Evolutionary conservation across 148 eudicot genomes (phyloP).

Genomic region (Dianthus caryophyllus): DNA sequence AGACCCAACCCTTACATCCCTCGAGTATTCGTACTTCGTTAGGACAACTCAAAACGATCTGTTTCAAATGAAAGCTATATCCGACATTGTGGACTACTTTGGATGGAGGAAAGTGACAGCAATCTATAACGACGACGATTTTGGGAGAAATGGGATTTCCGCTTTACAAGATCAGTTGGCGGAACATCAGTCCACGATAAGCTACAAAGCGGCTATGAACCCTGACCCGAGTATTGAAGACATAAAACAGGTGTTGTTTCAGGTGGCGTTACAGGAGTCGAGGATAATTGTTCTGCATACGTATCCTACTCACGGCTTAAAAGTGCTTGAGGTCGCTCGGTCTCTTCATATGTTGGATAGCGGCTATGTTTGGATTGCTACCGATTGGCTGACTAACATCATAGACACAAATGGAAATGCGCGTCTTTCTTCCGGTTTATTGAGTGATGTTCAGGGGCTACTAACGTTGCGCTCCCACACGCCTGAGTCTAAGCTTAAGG

Average conservation of each 20-base stretch:
- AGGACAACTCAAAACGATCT: constrained; percentile 46
- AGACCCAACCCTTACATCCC: constrained; percentile 57
- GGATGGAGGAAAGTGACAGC: constrained; percentile 61
- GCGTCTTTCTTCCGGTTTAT: constrained; percentile 30
- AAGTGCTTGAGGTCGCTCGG: constrained; percentile 44
- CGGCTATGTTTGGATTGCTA: constrained; percentile 73
- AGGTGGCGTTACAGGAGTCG: constrained; percentile 44
- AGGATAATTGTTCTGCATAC: constrained; percentile 57
- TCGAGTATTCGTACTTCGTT: constrained; percentile 46
- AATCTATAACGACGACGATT: constrained; percentile 57
- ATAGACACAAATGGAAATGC: constrained; percentile 42
- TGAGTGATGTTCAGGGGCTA: constrained; percentile 45
- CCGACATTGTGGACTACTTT: constrained; percentile 45
- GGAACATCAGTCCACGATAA: constrained; percentile 36
- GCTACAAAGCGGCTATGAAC: constrained; percentile 42
- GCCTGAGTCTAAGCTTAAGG: constrained; percentile 43
- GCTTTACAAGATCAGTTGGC: constrained; percentile 44
- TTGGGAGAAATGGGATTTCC: constrained; percentile 59
- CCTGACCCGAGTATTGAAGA: constrained; percentile 37
- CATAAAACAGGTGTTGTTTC: constrained; percentile 36
- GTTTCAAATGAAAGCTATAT: constrained; percentile 66
- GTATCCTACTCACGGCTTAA: constrained; percentile 33
- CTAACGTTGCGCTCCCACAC: constrained; percentile 49
- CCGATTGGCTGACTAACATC: constrained; percentile 55
- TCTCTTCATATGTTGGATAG: constrained; percentile 48